phyloP scores from a whole-genome alignment of 2,329 filamentous ascomycete genomes.

The Leptographium radiaticola region DNA sequence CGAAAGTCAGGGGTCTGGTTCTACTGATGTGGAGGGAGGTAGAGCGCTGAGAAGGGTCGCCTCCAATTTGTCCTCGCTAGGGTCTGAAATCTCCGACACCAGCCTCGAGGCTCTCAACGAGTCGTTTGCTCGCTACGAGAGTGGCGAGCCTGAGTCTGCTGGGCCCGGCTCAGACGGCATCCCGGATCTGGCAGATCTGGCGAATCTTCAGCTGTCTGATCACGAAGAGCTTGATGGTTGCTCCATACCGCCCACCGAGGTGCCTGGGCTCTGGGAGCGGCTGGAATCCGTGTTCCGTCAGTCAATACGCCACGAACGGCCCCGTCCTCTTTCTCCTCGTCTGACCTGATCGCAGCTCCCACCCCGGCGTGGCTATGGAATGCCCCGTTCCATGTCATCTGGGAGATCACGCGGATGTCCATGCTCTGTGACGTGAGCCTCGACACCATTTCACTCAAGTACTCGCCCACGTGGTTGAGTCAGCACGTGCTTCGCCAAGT shows the following conservation, averaged over 20 bases:
- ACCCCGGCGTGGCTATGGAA: slow-evolving; percentile 26
- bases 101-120: slow-evolving; percentile 2
- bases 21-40: background rate
- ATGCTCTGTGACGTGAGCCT: slow-evolving; percentile 30
- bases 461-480: slow-evolving; percentile 28
- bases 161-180: background rate
- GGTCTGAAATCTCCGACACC: slow-evolving; percentile 4
- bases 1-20: slow-evolving; percentile 1
- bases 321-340: background rate
- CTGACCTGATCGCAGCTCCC: slow-evolving; percentile 16
- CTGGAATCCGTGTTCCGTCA: slow-evolving; percentile 27
- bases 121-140: slow-evolving; percentile 1
- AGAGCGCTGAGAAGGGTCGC: background rate
- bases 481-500: slow-evolving; percentile 29
- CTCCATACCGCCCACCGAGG: background rate
- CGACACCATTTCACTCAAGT: slow-evolving; percentile 20
- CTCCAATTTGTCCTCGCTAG: background rate
- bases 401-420: slow-evolving; percentile 38
- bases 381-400: slow-evolving; percentile 35
- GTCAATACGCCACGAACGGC: slow-evolving; percentile 8
- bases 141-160: background rate
- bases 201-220: slow-evolving; percentile 1
- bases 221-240: background rate
- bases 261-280: slow-evolving; percentile 14
- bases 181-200: slow-evolving; percentile 1